Evolutionary conservation across 768 basidiomycete species (phyloP).

Genomic region (Pleurotus giganteus): DNA sequence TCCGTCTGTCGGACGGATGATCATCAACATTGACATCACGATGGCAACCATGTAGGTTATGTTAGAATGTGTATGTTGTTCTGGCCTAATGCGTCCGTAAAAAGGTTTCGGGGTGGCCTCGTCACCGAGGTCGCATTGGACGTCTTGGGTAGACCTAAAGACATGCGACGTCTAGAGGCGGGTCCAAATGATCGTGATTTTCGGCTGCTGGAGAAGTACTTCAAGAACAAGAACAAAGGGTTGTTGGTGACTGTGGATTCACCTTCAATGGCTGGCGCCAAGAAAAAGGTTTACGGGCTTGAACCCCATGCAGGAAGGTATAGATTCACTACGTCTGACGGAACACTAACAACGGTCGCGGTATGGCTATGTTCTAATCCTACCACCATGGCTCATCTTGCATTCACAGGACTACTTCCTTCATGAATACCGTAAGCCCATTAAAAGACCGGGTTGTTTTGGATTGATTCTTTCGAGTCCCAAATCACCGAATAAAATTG

Average conservation of each 20-base stretch:
- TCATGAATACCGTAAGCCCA: slow-evolving; percentile 27
- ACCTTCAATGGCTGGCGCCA: slow-evolving; percentile 15
- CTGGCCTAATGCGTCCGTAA: neutral
- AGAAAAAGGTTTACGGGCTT: slow-evolving; percentile 34
- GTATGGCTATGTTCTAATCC: slow-evolving; percentile 25
- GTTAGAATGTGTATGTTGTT: neutral
- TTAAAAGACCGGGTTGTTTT: slow-evolving; percentile 33
- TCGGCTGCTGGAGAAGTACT: slow-evolving; percentile 32
- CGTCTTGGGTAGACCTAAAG: slow-evolving; percentile 19
- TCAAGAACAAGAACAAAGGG: no score
- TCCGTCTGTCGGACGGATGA: slow-evolving; percentile 34
- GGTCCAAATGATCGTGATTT: slow-evolving; percentile 19
- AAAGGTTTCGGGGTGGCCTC: slow-evolving; percentile 28
- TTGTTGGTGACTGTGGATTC: slow-evolving; percentile 29
- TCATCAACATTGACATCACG: slow-evolving; percentile 47
- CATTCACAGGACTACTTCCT: slow-evolving; percentile 48
- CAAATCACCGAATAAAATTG: slow-evolving; percentile 23
- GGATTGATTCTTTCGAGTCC: slow-evolving; percentile 32
- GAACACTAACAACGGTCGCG: slow-evolving; percentile 32
- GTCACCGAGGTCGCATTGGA: slow-evolving; percentile 31
- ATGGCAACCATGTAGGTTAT: slow-evolving; percentile 42
- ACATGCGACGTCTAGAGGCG: slow-evolving; percentile 29
- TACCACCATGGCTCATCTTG: no score
- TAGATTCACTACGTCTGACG: slow-evolving; percentile 34
- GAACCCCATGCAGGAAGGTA: slow-evolving; percentile 35